A percentile compares a stretch with the other conserved stretches of the same genome.
phyloP scores from a whole-genome alignment of 177 flowering plant genomes.

The Vitis hybrid region DNA sequence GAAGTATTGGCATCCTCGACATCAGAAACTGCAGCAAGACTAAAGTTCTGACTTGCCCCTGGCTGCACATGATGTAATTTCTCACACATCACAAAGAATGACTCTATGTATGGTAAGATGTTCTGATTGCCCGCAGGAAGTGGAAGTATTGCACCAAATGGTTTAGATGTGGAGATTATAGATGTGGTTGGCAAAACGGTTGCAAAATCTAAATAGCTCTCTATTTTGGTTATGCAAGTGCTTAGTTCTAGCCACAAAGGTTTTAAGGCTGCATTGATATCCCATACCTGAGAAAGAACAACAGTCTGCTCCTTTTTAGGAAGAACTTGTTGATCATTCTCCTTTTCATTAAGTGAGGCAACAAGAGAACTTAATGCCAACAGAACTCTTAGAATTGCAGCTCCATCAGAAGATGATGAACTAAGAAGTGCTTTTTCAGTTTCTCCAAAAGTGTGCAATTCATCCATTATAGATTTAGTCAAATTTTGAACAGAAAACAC shows the following conservation, averaged over 20 bases:
- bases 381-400: conserved; percentile 86
- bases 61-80: conserved; percentile 73
- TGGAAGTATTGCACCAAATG: conserved; percentile 54
- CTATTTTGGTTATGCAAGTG: conserved; percentile 81
- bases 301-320: conserved; percentile 46
- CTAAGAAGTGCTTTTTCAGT: conserved; percentile 73
- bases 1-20: conserved; percentile 58
- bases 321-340: conserved; percentile 40
- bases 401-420: conserved; percentile 70
- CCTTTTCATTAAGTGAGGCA: conserved; percentile 52
- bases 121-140: conserved; percentile 93
- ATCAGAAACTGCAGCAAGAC: conserved; percentile 48
- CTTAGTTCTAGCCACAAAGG: conserved; percentile 95
- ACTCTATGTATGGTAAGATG: conserved; percentile 86
- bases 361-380: conserved; percentile 90
- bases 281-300: conserved; percentile 58
- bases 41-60: conserved; percentile 44
- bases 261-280: conserved; percentile 71
- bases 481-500: conserved; percentile 66
- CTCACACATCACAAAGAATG: conserved; percentile 95
- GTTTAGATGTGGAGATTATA: conserved; percentile 37
- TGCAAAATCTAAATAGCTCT: conserved; percentile 63
- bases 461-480: conserved; percentile 71
- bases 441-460: conserved; percentile 71
- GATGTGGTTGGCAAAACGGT: conserved; percentile 39